phyloP scores from a whole-genome alignment of 228 moss, liverwort and hornwort genomes.

The Sphagnum magellanicum region DNA sequence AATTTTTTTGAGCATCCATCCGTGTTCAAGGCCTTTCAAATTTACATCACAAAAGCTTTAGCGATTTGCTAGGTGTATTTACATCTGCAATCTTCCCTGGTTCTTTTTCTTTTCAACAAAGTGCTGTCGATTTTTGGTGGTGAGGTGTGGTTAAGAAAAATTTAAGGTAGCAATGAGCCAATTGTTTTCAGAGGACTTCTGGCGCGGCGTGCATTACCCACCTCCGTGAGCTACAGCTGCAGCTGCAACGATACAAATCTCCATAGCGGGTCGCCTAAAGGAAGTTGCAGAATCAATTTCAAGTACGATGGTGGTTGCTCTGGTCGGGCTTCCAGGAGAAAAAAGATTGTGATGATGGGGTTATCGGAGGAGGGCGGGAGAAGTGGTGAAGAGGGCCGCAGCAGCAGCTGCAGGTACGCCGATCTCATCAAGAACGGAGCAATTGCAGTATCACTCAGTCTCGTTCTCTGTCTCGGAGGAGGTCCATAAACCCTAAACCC shows the following conservation, averaged over 20 bases:
- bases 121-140: too few relatives aligned
- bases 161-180: too few relatives aligned
- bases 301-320: slow-evolving; percentile 7
- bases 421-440: slow-evolving; percentile 13
- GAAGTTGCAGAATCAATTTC: slow-evolving; percentile 1
- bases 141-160: too few relatives aligned
- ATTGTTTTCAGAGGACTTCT: too few relatives aligned
- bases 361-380: slow-evolving; percentile 1
- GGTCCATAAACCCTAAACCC: neutral
- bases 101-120: too few relatives aligned
- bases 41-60: too few relatives aligned
- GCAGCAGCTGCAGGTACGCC: neutral
- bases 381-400: neutral
- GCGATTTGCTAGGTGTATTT: too few relatives aligned
- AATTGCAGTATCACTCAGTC: slow-evolving; percentile 39
- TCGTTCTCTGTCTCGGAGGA: slow-evolving; percentile 43
- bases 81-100: too few relatives aligned
- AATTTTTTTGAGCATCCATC: too few relatives aligned
- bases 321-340: slow-evolving; percentile 10
- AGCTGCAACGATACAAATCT: slow-evolving; percentile 3
- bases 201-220: slow-evolving; percentile 5
- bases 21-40: too few relatives aligned
- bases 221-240: slow-evolving; percentile 8
- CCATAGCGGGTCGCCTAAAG: slow-evolving; percentile 16
- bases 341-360: slow-evolving; percentile 11